A percentile compares a stretch with the other conserved stretches of the same genome.
phyloP scores from a whole-genome alignment of 2,329 filamentous ascomycete genomes.

The Trichoderma guizhouense region DNA sequence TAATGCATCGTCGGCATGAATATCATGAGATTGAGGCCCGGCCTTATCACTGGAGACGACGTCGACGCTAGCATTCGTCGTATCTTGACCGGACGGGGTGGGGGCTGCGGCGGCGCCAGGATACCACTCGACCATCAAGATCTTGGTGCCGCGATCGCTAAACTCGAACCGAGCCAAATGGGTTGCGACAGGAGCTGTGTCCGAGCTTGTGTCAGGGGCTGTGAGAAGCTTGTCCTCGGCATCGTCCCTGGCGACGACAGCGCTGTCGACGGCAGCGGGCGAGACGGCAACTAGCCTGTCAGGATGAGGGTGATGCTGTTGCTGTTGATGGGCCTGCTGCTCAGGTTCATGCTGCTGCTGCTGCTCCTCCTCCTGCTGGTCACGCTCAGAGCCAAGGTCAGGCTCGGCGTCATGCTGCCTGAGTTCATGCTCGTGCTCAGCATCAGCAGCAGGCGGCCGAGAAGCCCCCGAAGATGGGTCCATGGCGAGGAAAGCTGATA shows the following conservation, averaged over 20 bases:
- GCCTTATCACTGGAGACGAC: neutral
- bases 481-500: constrained; percentile 22
- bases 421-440: neutral
- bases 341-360: neutral
- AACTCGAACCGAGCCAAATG: constrained; percentile 77
- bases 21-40: constrained; percentile 17
- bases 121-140: constrained; percentile 92
- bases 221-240: constrained; percentile 17
- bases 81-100: constrained; percentile 10
- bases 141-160: constrained; percentile 81
- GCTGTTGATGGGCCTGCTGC: neutral
- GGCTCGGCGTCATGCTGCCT: neutral
- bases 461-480: constrained; percentile 33
- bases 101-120: constrained; percentile 26
- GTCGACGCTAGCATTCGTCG: neutral
- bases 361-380: neutral
- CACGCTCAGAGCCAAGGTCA: neutral
- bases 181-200: constrained; percentile 25
- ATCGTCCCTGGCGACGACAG: constrained; percentile 20
- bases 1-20: neutral
- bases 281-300: neutral
- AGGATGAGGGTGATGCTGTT: neutral
- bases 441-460: constrained; percentile 28
- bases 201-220: constrained; percentile 20
- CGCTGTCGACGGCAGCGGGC: constrained; percentile 11